These are phyloP conservation scores for Asterophora lycoperdoides DNA, from an alignment of 768 basidiomycete genomes.

Conservation along the genomic window DNA sequence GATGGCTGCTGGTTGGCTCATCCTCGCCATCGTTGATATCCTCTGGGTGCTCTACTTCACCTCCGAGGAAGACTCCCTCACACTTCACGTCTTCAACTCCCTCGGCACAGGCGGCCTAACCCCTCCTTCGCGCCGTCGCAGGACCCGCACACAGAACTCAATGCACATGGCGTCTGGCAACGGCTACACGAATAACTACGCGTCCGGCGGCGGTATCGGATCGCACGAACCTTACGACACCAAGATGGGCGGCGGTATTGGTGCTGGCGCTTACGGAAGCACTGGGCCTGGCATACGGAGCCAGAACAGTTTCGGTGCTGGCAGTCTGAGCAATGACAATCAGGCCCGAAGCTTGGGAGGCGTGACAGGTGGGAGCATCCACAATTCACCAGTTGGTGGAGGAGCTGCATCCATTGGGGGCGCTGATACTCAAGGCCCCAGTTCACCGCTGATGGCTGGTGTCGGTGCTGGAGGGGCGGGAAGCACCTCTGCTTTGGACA, in stretches of 20 bases:
- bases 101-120: constrained; percentile 82
- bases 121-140: constrained; percentile 73
- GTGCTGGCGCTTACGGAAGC: constrained; percentile 47
- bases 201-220: constrained; percentile 66
- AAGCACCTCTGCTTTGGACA: constrained; percentile 22
- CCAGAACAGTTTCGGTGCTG: constrained; percentile 53
- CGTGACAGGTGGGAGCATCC: constrained; percentile 46
- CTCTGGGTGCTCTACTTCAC: constrained; percentile 98
- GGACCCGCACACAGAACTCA: constrained; percentile 59
- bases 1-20: constrained; percentile 91
- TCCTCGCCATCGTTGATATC: constrained; percentile 87
- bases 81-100: constrained; percentile 82
- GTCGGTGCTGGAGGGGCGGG: constrained; percentile 51
- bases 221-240: constrained; percentile 66
- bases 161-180: constrained; percentile 60
- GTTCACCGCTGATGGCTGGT: constrained; percentile 67
- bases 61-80: constrained; percentile 89
- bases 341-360: constrained; percentile 34
- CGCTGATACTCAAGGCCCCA: constrained; percentile 44
- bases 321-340: constrained; percentile 36
- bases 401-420: constrained; percentile 38
- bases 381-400: constrained; percentile 42
- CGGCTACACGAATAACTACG: constrained; percentile 60
- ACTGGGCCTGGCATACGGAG: constrained; percentile 44
- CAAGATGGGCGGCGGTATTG: constrained; percentile 49